Evolutionary conservation across 805 yeast genomes (phyloP).

Genomic region (Cyberlindnera maritima): DNA sequence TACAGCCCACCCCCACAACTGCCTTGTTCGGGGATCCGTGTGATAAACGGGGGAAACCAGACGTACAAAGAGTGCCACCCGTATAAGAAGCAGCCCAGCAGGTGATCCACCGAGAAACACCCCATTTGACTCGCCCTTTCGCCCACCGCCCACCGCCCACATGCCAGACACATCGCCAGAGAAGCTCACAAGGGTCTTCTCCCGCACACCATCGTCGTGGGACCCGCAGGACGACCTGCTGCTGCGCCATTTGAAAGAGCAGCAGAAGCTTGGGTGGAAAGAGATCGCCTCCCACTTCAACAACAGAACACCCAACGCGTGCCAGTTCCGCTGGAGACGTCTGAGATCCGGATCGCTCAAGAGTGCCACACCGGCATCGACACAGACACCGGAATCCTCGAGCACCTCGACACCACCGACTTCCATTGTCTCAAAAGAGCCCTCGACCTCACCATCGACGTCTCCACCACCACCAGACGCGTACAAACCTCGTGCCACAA

Average conservation of each 20-base stretch:
- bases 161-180: conserved; percentile 8
- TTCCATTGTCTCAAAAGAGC: conserved; percentile 4
- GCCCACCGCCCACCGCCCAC: neutral
- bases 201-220: conserved; percentile 61
- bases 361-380: conserved; percentile 8
- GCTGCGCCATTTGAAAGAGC: conserved; percentile 74
- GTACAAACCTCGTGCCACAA: neutral
- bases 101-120: no score
- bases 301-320: conserved; percentile 83
- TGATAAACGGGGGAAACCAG: no score
- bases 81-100: neutral
- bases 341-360: conserved; percentile 45
- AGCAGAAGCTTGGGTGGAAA: conserved; percentile 84
- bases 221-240: conserved; percentile 73
- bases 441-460: conserved; percentile 15
- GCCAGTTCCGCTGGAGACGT: conserved; percentile 88
- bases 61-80: no score
- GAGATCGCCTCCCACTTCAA: conserved; percentile 78
- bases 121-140: neutral
- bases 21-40: no score
- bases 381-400: conserved; percentile 13
- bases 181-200: conserved; percentile 26
- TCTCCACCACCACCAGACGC: conserved; percentile 10
- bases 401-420: conserved; percentile 18
- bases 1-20: no score